A percentile compares a stretch with the other conserved stretches of the same genome.
Conservation (phyloP, 345 rosid species). For the Toxicodendron radicans region DNA sequence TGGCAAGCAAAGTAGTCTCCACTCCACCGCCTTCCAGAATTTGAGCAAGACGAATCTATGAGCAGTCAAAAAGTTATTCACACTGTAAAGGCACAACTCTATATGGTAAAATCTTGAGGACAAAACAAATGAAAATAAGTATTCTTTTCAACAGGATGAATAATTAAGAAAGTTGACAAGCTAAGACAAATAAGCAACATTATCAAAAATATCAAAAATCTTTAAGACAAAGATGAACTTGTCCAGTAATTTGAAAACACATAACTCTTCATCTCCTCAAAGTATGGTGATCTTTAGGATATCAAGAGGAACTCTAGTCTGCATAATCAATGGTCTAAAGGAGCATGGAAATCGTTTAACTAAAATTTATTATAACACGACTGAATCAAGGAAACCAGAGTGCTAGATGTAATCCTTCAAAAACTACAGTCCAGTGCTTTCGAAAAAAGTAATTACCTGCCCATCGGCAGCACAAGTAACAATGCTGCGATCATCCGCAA, state of each 20-base stretch:
- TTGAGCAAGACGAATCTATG: constrained; percentile 76
- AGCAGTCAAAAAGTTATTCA: background rate
- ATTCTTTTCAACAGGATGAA: background rate
- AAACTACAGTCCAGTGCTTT: background rate
- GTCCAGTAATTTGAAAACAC: background rate
- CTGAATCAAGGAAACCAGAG: background rate
- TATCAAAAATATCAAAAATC: background rate
- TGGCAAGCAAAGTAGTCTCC: constrained; percentile 52
- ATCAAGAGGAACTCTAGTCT: background rate
- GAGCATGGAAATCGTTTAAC: background rate
- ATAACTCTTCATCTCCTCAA: constrained; percentile 2
- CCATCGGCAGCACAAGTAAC: constrained; percentile 97
- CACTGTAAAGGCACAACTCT: constrained; percentile 2
- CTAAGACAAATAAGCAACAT: background rate
- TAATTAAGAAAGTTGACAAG: background rate
- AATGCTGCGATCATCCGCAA: constrained; percentile 70
- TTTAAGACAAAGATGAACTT: background rate
- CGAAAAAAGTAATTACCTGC: constrained; percentile 44
- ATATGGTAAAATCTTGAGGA: background rate
- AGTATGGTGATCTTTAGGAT: background rate
- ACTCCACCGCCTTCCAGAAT: constrained; percentile 66
- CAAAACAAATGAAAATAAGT: background rate
- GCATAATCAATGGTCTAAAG: background rate
- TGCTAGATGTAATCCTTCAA: background rate
- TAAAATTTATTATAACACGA: background rate